Base-by-base conservation (phyloP, 345 rosid genomes). In the Eutrema yunnanense region DNA sequence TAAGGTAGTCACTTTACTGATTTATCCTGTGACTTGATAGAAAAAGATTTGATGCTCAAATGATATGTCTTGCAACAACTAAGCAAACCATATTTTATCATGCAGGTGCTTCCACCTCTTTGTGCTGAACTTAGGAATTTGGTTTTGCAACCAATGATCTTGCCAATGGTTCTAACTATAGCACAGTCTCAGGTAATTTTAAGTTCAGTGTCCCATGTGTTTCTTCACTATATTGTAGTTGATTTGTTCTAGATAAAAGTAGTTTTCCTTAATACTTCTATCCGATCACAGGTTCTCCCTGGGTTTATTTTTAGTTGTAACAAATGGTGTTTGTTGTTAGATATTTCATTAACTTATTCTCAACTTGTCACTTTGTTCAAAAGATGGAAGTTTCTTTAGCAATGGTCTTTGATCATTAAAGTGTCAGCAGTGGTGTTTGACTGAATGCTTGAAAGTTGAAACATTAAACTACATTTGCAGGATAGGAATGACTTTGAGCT, bases 91-190 rank as follows among this genome's bases (percentile, higher is more conserved):
- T n/a, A 52, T 77, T 75, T 81, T 66, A 36, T 12, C 62, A 29
- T 78, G 80, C 81, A 95, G 99, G 98, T 95, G 30, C 94, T 95
- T 74, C 99, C 99, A 8, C 99, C 98, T 44, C 90, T 95, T 53
- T 95, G 97, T 87, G 98, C 93, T 14, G 99, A 95, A 80, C 96
- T 95, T 75, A 85, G 99, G 85, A 95, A 95, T 83, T 57, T 87
- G 84, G 99, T 95, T 55, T 90, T 95, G 92, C 99, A 95, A 75
- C 92, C 98, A 16, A 81, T 90, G 84, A 92, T 95, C 75, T 81
- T 95, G 52, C 99, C 99, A 26, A 95, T 95, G 99, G 97, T 95
- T 80, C 83, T 95, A 74, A 92, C 88, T 8, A 92, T 92, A 67
- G 98, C 98, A 34, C 93, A 90, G 80, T 90, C 96, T 78, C 99